Base-by-base conservation (phyloP, 116 monocot species). In the Cymodocea nodosa region DNA sequence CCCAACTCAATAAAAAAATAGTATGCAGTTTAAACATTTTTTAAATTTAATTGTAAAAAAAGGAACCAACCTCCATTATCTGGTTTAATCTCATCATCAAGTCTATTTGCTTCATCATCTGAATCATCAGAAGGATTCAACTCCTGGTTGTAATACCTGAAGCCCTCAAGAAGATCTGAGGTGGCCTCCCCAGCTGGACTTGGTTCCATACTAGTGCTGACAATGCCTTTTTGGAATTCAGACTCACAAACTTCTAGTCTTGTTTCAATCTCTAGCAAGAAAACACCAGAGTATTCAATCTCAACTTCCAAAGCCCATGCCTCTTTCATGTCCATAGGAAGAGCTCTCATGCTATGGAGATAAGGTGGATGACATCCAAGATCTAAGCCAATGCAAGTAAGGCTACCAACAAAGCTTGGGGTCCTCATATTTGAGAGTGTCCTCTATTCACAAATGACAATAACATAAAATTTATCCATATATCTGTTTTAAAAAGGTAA, bases 351-450 rank as follows among this genome's bases (percentile, higher is more conserved):
- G 76, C 70, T 78, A 59, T 81, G 78, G 35, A 98, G 58, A 71
- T 82, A 80, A 75, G 98, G 98, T 57, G 98, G 98, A 68, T 86
- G 76, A 63, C 78, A 75, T 50, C 98, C 98, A 66, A 98, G 72
- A 79, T 89, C 75, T 52, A 98, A 62, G 49, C 75, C 74, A 51
- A 74, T 75, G 64, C 88, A 89, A 59, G 82, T 79, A 16, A 98
- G 70, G 75, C 77, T 82, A 64, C 84, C 88, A 73, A 98, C 84
- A 64, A 84, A 92, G 68, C 69, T 77, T 24, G 92, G 86, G 2
- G 75, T 81, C 77, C 88, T 86, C 86, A 86, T 82, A 73, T 79
- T 86, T 58, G 86, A 92, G 22, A 98, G 63, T 55, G 86, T 79
- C 52, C 68, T 86, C 98, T 98, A 77, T 51, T 59, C 17, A 79